Evolutionary conservation across 108 stramenopile genomes (phyloP).

Genomic region (Nitzschia sp.): DNA sequence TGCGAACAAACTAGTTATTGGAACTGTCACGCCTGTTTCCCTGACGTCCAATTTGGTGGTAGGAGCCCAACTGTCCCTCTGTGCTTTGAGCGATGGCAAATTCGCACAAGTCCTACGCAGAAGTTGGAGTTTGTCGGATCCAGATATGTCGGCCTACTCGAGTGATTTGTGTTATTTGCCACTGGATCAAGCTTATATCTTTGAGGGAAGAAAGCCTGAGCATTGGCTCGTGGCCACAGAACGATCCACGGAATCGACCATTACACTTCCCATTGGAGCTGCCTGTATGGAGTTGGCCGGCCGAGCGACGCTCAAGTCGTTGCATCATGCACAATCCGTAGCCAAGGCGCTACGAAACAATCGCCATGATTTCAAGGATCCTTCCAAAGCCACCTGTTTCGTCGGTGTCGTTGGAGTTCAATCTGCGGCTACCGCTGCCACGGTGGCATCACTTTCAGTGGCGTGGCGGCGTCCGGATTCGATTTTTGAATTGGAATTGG

Average conservation of each 20-base stretch:
- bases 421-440: neutral
- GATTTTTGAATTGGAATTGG: conserved; percentile 65
- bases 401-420: conserved; percentile 28
- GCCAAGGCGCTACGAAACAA: conserved; percentile 32
- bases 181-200: conserved; percentile 72
- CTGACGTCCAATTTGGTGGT: conserved; percentile 32
- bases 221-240: conserved; percentile 72
- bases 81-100: conserved; percentile 52
- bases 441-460: conserved; percentile 19
- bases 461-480: conserved; percentile 68
- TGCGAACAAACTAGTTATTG: conserved; percentile 5
- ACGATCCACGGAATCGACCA: conserved; percentile 69
- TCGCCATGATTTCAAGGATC: conserved; percentile 43
- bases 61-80: conserved; percentile 37
- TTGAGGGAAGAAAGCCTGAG: conserved; percentile 31
- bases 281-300: conserved; percentile 55
- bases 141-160: conserved; percentile 38
- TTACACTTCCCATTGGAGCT: conserved; percentile 76
- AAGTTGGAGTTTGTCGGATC: conserved; percentile 83
- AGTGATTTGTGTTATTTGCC: conserved; percentile 63
- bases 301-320: conserved; percentile 50
- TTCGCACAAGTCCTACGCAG: conserved; percentile 39
- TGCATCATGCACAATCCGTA: conserved; percentile 55
- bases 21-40: conserved; percentile 18
- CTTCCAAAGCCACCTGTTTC: conserved; percentile 22